These are phyloP conservation scores for Claviceps arundinis DNA, from an alignment of 2,329 filamentous ascomycete genomes.

Conservation along the genomic window DNA sequence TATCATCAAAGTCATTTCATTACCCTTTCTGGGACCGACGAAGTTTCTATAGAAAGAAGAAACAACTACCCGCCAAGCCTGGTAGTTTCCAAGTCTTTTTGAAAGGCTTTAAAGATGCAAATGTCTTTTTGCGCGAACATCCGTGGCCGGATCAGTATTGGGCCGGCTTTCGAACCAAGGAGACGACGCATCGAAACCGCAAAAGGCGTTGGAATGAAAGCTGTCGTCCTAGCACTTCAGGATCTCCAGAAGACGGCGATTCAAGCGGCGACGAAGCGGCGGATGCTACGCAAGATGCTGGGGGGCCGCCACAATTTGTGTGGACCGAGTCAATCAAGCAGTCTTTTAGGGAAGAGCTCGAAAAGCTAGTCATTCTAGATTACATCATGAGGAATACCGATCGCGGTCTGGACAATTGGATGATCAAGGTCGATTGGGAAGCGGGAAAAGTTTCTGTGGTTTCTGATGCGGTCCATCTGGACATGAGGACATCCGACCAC, in stretches of 20 bases:
- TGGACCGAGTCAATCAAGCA: constrained; percentile 87
- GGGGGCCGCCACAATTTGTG: constrained; percentile 47
- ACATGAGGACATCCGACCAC: constrained; percentile 36
- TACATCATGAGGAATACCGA: constrained; percentile 99
- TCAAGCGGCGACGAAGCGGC: constrained; percentile 47
- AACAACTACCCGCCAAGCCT: constrained; percentile 73
- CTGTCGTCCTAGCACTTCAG: constrained; percentile 50
- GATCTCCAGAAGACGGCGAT: constrained; percentile 46
- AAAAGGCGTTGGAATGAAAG: constrained; percentile 68
- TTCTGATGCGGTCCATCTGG: constrained; percentile 61
- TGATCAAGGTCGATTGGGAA: constrained; percentile 91
- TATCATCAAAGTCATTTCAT: constrained; percentile 94
- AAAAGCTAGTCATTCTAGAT: constrained; percentile 93
- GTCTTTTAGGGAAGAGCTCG: constrained; percentile 84
- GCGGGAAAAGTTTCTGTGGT: constrained; percentile 72
- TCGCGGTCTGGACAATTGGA: constrained; percentile 95
- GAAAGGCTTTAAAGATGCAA: constrained; percentile 94
- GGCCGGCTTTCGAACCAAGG: constrained; percentile 54
- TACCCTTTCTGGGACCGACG: constrained; percentile 96
- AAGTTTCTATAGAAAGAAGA: constrained; percentile 77
- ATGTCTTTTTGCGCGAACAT: constrained; percentile 84
- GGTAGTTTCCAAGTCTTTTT: constrained; percentile 97
- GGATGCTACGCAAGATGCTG: constrained; percentile 33
- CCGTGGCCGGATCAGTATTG: constrained; percentile 90
- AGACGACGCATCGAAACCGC: constrained; percentile 48